Conservation (phyloP, 2,329 filamentous ascomycete genomes). For the Fusarium clavum region DNA sequence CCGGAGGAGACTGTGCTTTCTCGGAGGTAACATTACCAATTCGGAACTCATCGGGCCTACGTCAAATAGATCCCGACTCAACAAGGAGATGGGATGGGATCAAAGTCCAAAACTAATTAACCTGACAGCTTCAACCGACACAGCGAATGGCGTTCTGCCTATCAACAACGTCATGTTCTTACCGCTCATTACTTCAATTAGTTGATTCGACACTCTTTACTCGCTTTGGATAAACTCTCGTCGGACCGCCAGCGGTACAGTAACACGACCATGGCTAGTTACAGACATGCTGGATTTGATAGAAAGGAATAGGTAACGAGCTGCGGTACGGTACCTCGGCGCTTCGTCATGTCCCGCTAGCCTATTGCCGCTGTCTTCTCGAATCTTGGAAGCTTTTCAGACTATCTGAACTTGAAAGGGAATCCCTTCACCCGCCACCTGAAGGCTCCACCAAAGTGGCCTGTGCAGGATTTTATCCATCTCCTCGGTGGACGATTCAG, state of each 20-base stretch:
- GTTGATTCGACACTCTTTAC: conserved; percentile 6
- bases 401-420: conserved; percentile 11
- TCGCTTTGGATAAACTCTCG: conserved; percentile 1
- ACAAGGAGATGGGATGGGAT: neutral
- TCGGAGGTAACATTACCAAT: conserved; percentile 13
- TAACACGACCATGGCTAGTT: conserved; percentile 3
- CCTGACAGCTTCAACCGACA: neutral
- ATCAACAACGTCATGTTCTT: conserved; percentile 2
- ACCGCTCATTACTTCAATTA: conserved; percentile 2
- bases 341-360: conserved; percentile 25
- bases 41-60: conserved; percentile 8
- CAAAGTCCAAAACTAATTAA: neutral
- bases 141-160: neutral
- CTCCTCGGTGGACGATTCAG: conserved; percentile 14
- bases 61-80: neutral
- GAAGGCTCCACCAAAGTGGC: conserved; percentile 15
- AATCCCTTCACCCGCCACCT: conserved; percentile 19
- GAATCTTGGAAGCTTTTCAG: conserved; percentile 32
- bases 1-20: conserved; percentile 15
- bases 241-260: conserved; percentile 6
- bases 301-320: neutral
- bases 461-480: conserved; percentile 25
- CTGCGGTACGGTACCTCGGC: conserved; percentile 19
- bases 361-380: conserved; percentile 17
- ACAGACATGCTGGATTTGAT: neutral